Conservation (phyloP, 257 asterid genomes). For the Nicotiana knightiana region DNA sequence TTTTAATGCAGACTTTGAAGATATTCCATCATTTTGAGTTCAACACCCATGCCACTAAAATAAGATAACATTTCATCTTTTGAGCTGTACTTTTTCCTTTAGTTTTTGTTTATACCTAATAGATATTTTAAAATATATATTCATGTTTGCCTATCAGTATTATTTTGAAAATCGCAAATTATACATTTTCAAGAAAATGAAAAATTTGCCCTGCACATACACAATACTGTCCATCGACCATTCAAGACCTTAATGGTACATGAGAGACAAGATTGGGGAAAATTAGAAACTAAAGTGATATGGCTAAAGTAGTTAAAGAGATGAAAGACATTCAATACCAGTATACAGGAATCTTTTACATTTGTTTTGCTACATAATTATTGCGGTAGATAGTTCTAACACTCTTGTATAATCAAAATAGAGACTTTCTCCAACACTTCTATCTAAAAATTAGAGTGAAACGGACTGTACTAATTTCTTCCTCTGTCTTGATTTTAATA, state of each 20-base stretch:
- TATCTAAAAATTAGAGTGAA: neutral
- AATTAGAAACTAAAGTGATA: neutral
- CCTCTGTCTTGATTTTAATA: neutral
- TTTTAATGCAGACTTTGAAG: too few relatives aligned
- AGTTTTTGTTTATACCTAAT: too few relatives aligned
- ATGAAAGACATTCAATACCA: neutral
- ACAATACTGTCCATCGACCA: neutral
- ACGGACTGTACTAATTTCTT: neutral
- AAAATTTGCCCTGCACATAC: neutral
- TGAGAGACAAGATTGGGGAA: neutral
- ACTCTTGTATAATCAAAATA: conserved; percentile 8
- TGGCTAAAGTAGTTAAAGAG: neutral
- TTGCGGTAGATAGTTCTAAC: too few relatives aligned
- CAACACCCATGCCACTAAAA: too few relatives aligned
- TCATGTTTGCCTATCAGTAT: too few relatives aligned
- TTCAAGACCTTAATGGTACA: neutral
- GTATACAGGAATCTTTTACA: neutral
- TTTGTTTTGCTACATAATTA: neutral
- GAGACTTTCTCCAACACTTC: neutral
- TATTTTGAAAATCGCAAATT: neutral
- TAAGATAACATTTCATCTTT: too few relatives aligned
- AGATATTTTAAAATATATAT: too few relatives aligned
- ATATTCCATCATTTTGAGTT: too few relatives aligned
- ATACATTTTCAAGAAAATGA: neutral
- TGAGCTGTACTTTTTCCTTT: too few relatives aligned